These are phyloP conservation scores for Trichoderma arundinaceum DNA, from an alignment of 2,329 filamentous ascomycete species.

Conservation along the genomic window DNA sequence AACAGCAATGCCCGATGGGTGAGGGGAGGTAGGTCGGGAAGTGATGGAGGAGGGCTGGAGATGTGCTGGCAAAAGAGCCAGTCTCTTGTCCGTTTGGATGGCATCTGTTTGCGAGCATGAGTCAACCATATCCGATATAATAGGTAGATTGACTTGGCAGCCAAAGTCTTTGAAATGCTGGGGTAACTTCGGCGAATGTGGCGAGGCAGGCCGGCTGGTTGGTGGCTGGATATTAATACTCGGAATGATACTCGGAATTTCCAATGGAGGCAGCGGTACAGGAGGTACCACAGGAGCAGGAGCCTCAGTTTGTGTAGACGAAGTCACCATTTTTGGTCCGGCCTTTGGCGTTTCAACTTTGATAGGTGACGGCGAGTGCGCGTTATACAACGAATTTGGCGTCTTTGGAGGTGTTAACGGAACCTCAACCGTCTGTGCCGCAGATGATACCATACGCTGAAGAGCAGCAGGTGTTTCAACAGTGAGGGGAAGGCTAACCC, in stretches of 20 bases:
- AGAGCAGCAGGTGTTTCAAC: slow-evolving; percentile 52
- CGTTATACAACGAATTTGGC: slow-evolving; percentile 58
- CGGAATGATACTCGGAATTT: slow-evolving; percentile 87
- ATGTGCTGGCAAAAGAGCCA: slow-evolving; percentile 75
- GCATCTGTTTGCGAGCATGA: slow-evolving; percentile 81
- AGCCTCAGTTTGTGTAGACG: slow-evolving; percentile 65
- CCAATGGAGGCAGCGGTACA: slow-evolving; percentile 50
- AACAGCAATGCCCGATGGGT: slow-evolving; percentile 41
- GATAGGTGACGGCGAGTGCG: slow-evolving; percentile 50
- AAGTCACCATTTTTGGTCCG: slow-evolving; percentile 54
- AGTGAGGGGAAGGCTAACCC: slow-evolving; percentile 58
- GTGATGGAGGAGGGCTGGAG: slow-evolving; percentile 78
- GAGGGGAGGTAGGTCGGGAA: slow-evolving; percentile 64
- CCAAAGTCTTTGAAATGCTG: slow-evolving; percentile 82
- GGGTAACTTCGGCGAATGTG: slow-evolving; percentile 73
- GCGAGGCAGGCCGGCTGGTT: slow-evolving; percentile 79
- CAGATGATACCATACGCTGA: slow-evolving; percentile 64
- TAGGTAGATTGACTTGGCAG: slow-evolving; percentile 70
- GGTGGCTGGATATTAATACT: slow-evolving; percentile 93
- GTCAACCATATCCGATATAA: slow-evolving; percentile 38
- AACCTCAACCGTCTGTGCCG: slow-evolving; percentile 36
- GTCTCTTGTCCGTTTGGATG: slow-evolving; percentile 80
- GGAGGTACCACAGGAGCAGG: slow-evolving; percentile 36
- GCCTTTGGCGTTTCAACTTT: slow-evolving; percentile 36
- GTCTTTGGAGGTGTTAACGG: slow-evolving; percentile 69